These are phyloP conservation scores for Ajuga chamaepitys DNA, from an alignment of 257 asterid species.

Conservation along the genomic window DNA sequence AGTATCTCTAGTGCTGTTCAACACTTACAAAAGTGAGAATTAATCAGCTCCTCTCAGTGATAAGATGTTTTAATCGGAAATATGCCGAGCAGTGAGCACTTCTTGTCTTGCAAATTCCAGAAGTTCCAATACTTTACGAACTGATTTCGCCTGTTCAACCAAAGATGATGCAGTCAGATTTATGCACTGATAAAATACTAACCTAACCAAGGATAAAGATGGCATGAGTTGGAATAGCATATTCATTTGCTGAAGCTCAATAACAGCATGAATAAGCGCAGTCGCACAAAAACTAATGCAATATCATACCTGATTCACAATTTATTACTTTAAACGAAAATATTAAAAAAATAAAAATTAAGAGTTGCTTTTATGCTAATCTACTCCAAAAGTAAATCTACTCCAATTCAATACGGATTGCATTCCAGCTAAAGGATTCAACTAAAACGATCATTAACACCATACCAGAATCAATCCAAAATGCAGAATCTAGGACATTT, in stretches of 20 bases:
- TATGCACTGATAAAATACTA: conserved; percentile 3
- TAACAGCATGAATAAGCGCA: not conserved
- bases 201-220: not conserved
- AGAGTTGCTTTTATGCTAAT: not conserved
- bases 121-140: not conserved
- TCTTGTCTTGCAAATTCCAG: conserved; percentile 7
- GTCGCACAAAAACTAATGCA: not conserved
- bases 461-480: not conserved
- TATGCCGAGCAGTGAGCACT: not conserved
- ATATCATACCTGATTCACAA: not conserved
- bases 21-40: not conserved
- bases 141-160: conserved; percentile 1
- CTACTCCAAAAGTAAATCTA: not conserved
- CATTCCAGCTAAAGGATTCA: not conserved
- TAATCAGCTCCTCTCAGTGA: not conserved
- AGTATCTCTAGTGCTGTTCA: conserved; percentile 3
- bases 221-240: not conserved
- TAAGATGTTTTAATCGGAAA: not conserved
- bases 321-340: not conserved
- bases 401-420: not conserved
- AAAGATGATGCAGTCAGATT: conserved; percentile 2
- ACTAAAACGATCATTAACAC: not conserved
- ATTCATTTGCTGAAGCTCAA: not conserved
- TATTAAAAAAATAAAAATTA: not conserved
- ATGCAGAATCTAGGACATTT: not conserved